Percentiles rank a stretch among this genome's conserved stretches.
These are phyloP conservation scores for Skeletonema menzelii DNA, from an alignment of 108 stramenopile genomes.

Conservation along the genomic window DNA sequence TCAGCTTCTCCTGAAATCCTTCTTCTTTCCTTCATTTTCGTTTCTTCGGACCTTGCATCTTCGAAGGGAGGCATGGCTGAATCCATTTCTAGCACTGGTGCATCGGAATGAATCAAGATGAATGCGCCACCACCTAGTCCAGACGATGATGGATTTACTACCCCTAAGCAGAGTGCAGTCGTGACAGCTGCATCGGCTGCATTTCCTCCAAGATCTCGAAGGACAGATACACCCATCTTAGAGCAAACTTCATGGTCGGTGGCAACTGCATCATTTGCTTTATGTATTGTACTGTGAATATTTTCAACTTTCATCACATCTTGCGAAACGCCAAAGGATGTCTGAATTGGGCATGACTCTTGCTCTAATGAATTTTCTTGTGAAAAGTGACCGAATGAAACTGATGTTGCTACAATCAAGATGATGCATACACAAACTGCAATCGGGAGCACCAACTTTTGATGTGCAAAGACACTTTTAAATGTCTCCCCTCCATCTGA, in stretches of 20 bases:
- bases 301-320: conserved; percentile 14
- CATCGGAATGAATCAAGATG: conserved; percentile 65
- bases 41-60: conserved; percentile 40
- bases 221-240: conserved; percentile 48
- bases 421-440: no score
- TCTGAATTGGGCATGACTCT: conserved; percentile 3
- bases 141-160: conserved; percentile 75
- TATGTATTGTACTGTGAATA: conserved; percentile 24
- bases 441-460: no score
- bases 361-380: no score
- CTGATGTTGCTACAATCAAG: no score
- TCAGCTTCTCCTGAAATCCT: no score
- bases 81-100: neutral
- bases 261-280: conserved; percentile 61
- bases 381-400: no score
- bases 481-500: no score
- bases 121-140: conserved; percentile 86
- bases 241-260: conserved; percentile 67
- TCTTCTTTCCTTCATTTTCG: neutral
- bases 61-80: conserved; percentile 29
- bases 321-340: conserved; percentile 10
- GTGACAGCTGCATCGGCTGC: conserved; percentile 86
- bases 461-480: no score
- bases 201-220: conserved; percentile 57
- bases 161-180: conserved; percentile 72